phyloP scores from a whole-genome alignment of 176 grass and related monocot species.

The Oryza glaberrima region DNA sequence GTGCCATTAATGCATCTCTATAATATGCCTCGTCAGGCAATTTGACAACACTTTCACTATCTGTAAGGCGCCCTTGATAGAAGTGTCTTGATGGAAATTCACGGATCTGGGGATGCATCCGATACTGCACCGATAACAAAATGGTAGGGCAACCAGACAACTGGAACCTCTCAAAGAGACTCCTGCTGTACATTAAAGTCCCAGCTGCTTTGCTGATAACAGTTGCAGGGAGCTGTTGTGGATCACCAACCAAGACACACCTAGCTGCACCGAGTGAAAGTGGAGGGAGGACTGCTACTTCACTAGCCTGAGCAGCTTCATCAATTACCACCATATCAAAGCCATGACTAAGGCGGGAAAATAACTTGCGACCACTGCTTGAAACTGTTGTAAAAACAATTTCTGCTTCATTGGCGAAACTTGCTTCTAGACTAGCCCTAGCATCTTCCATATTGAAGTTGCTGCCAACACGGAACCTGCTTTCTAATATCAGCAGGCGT shows the following conservation, averaged over 20 bases:
- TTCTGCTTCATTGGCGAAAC: conserved; percentile 98
- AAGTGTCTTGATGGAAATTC: conserved; percentile 99
- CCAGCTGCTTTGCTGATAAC: conserved; percentile 99
- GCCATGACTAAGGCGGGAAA: conserved; percentile 95
- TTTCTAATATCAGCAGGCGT: conserved; percentile 82
- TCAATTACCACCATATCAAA: conserved; percentile 99
- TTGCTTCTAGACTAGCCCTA: conserved; percentile 91
- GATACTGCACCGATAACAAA: conserved; percentile 93
- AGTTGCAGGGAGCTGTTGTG: conserved; percentile 97
- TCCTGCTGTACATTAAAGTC: conserved; percentile 93
- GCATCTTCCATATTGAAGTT: conserved; percentile 98
- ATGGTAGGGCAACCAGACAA: conserved; percentile 94
- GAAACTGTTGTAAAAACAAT: conserved; percentile 99
- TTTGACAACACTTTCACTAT: conserved; percentile 85
- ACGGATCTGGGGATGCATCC: conserved; percentile 99
- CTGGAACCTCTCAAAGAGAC: conserved; percentile 99
- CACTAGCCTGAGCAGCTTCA: conserved; percentile 98
- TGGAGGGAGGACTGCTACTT: conserved; percentile 90
- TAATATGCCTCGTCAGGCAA: conserved; percentile 86
- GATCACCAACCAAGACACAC: conserved; percentile 97
- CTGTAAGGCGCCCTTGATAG: conserved; percentile 87
- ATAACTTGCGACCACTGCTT: conserved; percentile 92
- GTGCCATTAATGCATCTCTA: conserved; percentile 71
- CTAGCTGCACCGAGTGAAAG: conserved; percentile 93
- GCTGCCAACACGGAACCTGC: conserved; percentile 72